A percentile compares a stretch with the other conserved stretches of the same genome.
Conservation (phyloP, 345 rosid genomes). For the Microcos paniculata region DNA sequence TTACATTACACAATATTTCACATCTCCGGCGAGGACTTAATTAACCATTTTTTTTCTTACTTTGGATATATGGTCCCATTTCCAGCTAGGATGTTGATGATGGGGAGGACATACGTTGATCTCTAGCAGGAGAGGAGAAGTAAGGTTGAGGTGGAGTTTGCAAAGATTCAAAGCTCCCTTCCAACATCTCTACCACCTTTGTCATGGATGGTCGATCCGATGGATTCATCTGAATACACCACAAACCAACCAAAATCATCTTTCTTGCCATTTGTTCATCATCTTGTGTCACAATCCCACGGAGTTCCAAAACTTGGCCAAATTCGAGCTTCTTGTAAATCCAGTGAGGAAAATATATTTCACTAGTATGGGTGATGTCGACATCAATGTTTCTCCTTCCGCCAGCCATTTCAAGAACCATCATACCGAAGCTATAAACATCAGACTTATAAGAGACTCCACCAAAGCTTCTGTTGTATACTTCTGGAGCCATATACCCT, state of each 20-base stretch:
- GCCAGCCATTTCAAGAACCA: constrained; percentile 39
- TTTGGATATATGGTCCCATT: no score
- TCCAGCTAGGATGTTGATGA: no score
- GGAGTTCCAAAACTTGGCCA: no score
- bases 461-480: no score
- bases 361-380: constrained; percentile 18
- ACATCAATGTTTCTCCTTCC: constrained; percentile 15
- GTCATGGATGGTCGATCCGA: constrained; percentile 41
- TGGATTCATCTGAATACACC: constrained; percentile 50
- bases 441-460: constrained; percentile 20
- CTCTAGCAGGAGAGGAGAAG: no score
- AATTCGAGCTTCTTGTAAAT: no score
- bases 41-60: no score
- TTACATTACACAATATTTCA: no score
- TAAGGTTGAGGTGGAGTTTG: constrained; percentile 15
- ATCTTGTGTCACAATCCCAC: not conserved
- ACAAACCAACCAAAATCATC: constrained; percentile 35
- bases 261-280: constrained; percentile 22
- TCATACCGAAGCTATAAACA: constrained; percentile 51
- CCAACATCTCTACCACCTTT: constrained; percentile 37
- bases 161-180: constrained; percentile 1
- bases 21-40: no score
- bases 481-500: no score
- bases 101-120: no score
- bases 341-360: constrained; percentile 25